Evolutionary conservation across 2,329 filamentous ascomycete species (phyloP), one percentile per base, ranked within the genome.

Genomic region (Chaetomium strumarium): DNA sequence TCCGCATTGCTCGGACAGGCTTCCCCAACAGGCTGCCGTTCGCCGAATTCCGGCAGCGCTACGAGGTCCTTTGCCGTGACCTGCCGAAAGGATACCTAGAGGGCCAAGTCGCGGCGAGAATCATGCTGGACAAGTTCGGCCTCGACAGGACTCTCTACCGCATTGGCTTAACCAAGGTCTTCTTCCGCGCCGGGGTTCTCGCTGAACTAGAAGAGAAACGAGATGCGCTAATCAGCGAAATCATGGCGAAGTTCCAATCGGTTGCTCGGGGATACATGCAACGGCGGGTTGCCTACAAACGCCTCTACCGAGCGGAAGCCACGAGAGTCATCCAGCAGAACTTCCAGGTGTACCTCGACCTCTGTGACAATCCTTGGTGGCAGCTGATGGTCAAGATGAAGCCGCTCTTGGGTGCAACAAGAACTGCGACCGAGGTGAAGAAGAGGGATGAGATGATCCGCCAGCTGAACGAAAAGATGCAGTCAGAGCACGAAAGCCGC

Each of bases 331-430:
- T 99, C 45, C 92, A 97, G 66, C 82, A 85, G 39, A 99, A 99
- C 67, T 93, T 99, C 67, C 85, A 90, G 46, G 85, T 93, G 2
- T 99, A 99, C 63, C 80, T 95, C 5, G 83, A 95, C 54, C 81
- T 99, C 19, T 90, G 88, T 63, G 81, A 89, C 41, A 96, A 91
- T 64, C 93, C 93, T 1, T 99, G 95, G 95, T 99, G 95, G 95
- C 86, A 89, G 61, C 78, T 99, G 5, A 88, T 96, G 60, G 85
- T 91, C 7, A 87, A 89, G 64, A 97, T 99, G 91, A 92, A 92
- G 66, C 93, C 93, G 20, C 77, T 99, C 34, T 77, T 99, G 11
- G 93, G 95, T 38, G 89, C 90, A 14, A 96, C 95, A 16, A 81
- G 91, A 43, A 95, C 91, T 51, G 90, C 90, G 1, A 86, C 87